A percentile compares a stretch with the other conserved stretches of the same genome.
phyloP scores from a whole-genome alignment of 768 basidiomycete species.

The Chlorophyllum brunneum region DNA sequence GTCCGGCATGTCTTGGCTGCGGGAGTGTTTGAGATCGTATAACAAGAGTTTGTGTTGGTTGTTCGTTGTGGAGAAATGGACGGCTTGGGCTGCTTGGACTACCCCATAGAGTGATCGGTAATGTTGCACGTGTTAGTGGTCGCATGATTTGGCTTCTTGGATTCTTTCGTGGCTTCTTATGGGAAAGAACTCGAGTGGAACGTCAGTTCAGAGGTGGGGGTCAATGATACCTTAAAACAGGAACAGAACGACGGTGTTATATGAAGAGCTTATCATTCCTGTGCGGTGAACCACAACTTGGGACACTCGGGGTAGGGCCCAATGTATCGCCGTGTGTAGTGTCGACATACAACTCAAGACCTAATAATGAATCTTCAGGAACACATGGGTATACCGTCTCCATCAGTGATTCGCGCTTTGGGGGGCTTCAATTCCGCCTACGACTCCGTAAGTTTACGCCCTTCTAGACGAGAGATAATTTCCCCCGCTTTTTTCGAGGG shows the following conservation, averaged over 20 bases:
- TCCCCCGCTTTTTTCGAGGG: too few species aligned
- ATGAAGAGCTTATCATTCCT: too few species aligned
- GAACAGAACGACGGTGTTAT: too few species aligned
- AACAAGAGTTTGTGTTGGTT: background rate
- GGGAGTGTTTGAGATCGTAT: background rate
- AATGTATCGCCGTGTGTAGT: too few species aligned
- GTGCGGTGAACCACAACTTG: too few species aligned
- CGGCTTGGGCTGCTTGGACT: background rate
- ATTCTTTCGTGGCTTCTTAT: background rate
- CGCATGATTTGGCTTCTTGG: background rate
- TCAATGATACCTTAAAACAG: background rate
- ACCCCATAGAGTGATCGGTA: background rate
- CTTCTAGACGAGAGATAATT: too few species aligned
- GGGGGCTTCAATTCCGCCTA: too few species aligned
- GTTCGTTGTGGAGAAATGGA: background rate
- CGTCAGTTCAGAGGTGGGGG: background rate
- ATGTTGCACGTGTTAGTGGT: background rate
- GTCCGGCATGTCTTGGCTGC: conserved; percentile 7
- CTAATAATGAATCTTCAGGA: too few species aligned
- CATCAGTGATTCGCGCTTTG: conserved; percentile 37
- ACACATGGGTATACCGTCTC: too few species aligned
- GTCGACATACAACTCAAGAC: too few species aligned
- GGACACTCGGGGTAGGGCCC: too few species aligned
- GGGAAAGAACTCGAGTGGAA: background rate
- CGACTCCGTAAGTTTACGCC: too few species aligned